These are phyloP conservation scores for Pleodorina starrii DNA, from an alignment of 139 green algal genomes.

Conservation along the genomic window DNA sequence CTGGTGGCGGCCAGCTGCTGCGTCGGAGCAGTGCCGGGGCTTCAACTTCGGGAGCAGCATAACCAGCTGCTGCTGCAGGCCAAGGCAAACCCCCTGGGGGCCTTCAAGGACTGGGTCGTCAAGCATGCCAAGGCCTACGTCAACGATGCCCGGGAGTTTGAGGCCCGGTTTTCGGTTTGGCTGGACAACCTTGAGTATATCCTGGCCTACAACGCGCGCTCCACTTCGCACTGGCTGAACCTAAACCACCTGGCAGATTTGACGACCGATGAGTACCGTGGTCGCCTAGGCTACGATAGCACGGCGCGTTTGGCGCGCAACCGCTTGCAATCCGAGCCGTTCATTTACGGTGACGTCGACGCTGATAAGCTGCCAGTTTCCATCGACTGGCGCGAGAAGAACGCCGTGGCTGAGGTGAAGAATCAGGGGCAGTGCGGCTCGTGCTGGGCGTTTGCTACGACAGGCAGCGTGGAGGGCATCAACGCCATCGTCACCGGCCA, in stretches of 20 bases:
- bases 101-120: constrained; percentile 56
- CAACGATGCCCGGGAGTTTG: constrained; percentile 68
- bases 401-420: constrained; percentile 93
- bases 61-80: constrained; percentile 2
- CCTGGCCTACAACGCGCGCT: constrained; percentile 80
- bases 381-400: constrained; percentile 88
- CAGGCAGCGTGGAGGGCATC: constrained; percentile 92
- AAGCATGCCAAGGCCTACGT: constrained; percentile 67
- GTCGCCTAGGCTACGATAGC: constrained; percentile 74
- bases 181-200: constrained; percentile 88
- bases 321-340: constrained; percentile 43
- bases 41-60: constrained; percentile 28
- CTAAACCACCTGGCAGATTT: constrained; percentile 92
- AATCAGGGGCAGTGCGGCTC: constrained; percentile 95
- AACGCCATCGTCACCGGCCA: constrained; percentile 89
- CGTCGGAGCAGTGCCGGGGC: background rate
- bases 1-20: constrained; percentile 11
- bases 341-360: constrained; percentile 71
- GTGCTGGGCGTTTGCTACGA: constrained; percentile 98
- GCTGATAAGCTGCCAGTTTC: constrained; percentile 62
- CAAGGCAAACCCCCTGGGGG: background rate
- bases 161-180: constrained; percentile 81
- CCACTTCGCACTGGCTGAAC: constrained; percentile 80
- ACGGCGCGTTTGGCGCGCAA: constrained; percentile 4
- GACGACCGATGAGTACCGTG: constrained; percentile 82